These are phyloP conservation scores for Senna tora DNA, from an alignment of 306 rosid species.

Conservation along the genomic window DNA sequence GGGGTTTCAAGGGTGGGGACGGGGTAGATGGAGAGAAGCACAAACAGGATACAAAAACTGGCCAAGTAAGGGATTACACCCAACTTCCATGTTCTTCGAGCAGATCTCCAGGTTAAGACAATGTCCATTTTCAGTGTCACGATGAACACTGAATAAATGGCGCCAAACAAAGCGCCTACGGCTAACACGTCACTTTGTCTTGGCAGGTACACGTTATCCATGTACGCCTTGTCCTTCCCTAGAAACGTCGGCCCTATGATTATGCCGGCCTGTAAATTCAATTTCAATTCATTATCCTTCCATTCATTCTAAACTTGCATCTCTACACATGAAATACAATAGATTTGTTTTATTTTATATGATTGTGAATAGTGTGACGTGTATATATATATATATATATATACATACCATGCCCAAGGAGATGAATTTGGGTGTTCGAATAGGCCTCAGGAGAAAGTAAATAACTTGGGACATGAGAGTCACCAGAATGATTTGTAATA, in stretches of 20 bases:
- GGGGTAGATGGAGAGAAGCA: neutral
- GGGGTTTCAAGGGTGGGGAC: accelerated
- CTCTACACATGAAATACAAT: too few species aligned
- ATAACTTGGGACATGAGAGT: conserved; percentile 7
- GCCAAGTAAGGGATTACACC: conserved; percentile 31
- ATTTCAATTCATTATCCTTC: neutral
- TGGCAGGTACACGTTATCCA: conserved; percentile 4
- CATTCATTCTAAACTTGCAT: too few species aligned
- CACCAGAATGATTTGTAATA: conserved; percentile 40
- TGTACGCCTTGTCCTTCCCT: neutral
- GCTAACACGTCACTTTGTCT: conserved; percentile 3
- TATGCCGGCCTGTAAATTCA: conserved; percentile 47
- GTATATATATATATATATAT: too few species aligned
- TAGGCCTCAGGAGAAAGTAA: conserved; percentile 51
- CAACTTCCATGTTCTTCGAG: conserved; percentile 38
- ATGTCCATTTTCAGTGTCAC: conserved; percentile 44
- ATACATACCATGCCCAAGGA: conserved; percentile 48
- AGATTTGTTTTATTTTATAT: too few species aligned
- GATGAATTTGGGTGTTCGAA: conserved; percentile 57
- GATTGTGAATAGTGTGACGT: too few species aligned
- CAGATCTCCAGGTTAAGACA: conserved; percentile 33
- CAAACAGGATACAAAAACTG: neutral
- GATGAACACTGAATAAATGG: conserved; percentile 12
- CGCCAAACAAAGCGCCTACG: neutral
- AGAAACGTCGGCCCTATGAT: conserved; percentile 48